phyloP scores from a whole-genome alignment of 495 filamentous ascomycete species.

The Lepidopterella palustris region DNA sequence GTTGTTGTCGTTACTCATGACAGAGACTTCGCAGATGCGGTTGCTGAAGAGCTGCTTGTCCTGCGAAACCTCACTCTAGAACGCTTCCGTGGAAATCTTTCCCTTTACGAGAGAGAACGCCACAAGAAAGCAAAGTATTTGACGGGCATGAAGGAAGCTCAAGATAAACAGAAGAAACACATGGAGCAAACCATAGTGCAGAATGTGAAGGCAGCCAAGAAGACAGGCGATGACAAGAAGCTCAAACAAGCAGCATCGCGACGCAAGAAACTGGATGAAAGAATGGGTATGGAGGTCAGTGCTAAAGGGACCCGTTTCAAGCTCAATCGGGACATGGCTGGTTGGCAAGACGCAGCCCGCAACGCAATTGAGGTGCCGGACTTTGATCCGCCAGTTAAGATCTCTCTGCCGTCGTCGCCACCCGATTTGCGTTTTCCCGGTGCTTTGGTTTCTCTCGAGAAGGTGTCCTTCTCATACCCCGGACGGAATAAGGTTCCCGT shows the following conservation, averaged over 20 bases:
- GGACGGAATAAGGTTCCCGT: slow-evolving; percentile 33
- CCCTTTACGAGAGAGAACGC: slow-evolving; percentile 60
- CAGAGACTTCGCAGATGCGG: slow-evolving; percentile 62
- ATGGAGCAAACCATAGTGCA: slow-evolving; percentile 69
- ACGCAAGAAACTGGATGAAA: slow-evolving; percentile 74
- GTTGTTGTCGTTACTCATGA: slow-evolving; percentile 76
- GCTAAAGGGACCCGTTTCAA: slow-evolving; percentile 70
- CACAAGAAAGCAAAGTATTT: slow-evolving; percentile 57
- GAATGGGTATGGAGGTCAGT: slow-evolving; percentile 65
- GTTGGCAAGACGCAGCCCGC: slow-evolving; percentile 50
- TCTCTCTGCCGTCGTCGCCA: slow-evolving; percentile 51
- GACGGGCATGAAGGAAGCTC: slow-evolving; percentile 68
- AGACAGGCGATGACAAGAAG: slow-evolving; percentile 71
- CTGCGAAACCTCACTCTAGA: slow-evolving; percentile 59
- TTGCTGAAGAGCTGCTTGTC: slow-evolving; percentile 71
- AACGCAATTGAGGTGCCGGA: slow-evolving; percentile 62
- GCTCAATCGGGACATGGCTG: slow-evolving; percentile 62
- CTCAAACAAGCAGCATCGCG: slow-evolving; percentile 69
- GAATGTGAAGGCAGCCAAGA: slow-evolving; percentile 61
- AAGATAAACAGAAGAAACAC: slow-evolving; percentile 67
- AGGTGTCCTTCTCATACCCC: slow-evolving; percentile 54
- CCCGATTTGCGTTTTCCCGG: slow-evolving; percentile 68
- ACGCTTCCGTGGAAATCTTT: slow-evolving; percentile 65
- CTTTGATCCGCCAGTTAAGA: slow-evolving; percentile 54
- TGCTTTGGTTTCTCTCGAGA: slow-evolving; percentile 61